Evolutionary conservation across 1,284 basidiomycete genomes (phyloP).

Genomic region (Coriolopsis trogii): DNA sequence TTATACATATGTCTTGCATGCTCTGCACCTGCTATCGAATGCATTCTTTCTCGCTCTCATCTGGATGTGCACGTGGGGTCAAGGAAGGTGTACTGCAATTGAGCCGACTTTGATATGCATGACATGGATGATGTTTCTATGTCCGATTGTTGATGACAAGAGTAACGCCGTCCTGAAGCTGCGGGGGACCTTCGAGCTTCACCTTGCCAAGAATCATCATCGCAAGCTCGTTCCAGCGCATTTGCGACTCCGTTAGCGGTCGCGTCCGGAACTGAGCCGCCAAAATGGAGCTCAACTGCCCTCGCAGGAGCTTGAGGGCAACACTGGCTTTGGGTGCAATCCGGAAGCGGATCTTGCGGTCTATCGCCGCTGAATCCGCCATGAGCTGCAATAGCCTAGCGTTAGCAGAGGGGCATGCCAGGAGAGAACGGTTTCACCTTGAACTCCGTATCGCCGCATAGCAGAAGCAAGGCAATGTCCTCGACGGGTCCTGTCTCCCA

Average conservation of each 20-base stretch:
- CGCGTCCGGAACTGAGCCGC: slow-evolving; percentile 68
- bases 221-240: slow-evolving; percentile 73
- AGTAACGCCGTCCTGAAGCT: slow-evolving; percentile 31
- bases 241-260: slow-evolving; percentile 59
- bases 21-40: slow-evolving; percentile 21
- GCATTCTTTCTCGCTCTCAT: slow-evolving; percentile 53
- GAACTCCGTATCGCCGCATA: slow-evolving; percentile 93
- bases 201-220: slow-evolving; percentile 60
- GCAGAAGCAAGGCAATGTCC: slow-evolving; percentile 79
- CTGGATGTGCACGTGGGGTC: no score
- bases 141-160: slow-evolving; percentile 29
- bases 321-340: slow-evolving; percentile 74
- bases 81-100: no score
- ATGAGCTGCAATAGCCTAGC: slow-evolving; percentile 53
- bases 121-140: not conserved
- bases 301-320: slow-evolving; percentile 82
- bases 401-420: not conserved
- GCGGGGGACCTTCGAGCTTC: slow-evolving; percentile 37
- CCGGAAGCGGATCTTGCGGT: slow-evolving; percentile 83
- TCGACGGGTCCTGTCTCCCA: slow-evolving; percentile 95
- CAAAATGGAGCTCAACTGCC: slow-evolving; percentile 65
- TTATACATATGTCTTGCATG: slow-evolving; percentile 24
- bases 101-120: slow-evolving; percentile 7
- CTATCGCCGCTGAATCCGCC: slow-evolving; percentile 76
- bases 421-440: slow-evolving; percentile 55